A percentile compares a stretch with the other conserved stretches of the same genome.
Conservation (phyloP, 805 yeast species). For the Kazachstania taianensis region DNA sequence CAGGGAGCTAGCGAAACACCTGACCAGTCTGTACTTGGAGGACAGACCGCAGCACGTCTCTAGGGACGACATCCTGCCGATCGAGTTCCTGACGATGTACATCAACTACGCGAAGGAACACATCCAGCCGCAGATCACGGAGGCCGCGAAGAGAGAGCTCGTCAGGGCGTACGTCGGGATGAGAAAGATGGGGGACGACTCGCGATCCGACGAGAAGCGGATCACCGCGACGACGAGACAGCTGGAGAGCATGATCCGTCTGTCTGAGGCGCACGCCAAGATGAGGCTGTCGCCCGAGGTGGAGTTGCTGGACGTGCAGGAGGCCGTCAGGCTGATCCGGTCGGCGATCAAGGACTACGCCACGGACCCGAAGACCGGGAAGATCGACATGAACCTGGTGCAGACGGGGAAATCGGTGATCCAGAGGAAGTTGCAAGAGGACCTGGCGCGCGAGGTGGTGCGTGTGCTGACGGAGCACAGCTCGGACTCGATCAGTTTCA, state of each 20-base stretch:
- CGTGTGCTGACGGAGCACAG: constrained; percentile 41
- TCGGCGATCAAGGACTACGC: constrained; percentile 97
- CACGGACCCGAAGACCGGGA: constrained; percentile 93
- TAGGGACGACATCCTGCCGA: constrained; percentile 60
- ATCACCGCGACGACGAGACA: constrained; percentile 98
- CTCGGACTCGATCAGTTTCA: constrained; percentile 44
- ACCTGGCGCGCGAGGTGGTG: constrained; percentile 52
- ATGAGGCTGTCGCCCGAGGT: constrained; percentile 74
- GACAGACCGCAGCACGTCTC: constrained; percentile 72
- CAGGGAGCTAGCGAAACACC: constrained; percentile 78
- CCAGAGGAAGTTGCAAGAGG: constrained; percentile 69
- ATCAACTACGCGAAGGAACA: constrained; percentile 91
- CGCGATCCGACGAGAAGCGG: constrained; percentile 74
- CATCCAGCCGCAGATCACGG: constrained; percentile 67
- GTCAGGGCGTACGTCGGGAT: constrained; percentile 85
- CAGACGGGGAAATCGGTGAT: constrained; percentile 92
- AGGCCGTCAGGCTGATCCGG: constrained; percentile 85
- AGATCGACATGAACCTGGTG: constrained; percentile 93
- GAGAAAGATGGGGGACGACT: constrained; percentile 90
- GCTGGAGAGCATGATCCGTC: constrained; percentile 87
- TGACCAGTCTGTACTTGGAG: constrained; percentile 85
- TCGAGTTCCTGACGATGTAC: constrained; percentile 78
- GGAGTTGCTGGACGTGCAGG: constrained; percentile 72
- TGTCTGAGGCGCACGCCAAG: constrained; percentile 94
- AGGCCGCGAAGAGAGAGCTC: constrained; percentile 71